Evolutionary conservation across 345 rosid genomes (phyloP).

Genomic region (Nephelium lappaceum): DNA sequence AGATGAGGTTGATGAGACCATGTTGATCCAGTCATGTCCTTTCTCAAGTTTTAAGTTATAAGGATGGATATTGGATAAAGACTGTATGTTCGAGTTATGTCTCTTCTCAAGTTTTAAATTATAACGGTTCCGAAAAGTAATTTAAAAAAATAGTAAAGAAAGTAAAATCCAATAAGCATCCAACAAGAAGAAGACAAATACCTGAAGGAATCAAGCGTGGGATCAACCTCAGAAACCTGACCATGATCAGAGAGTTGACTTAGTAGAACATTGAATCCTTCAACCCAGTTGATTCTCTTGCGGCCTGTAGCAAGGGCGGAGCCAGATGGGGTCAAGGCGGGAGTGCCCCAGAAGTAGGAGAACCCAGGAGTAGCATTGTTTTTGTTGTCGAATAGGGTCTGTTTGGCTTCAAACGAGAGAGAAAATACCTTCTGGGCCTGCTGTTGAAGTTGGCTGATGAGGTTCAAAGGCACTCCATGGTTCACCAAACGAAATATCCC

Average conservation of each 20-base stretch:
- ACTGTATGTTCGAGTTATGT: too few relatives aligned
- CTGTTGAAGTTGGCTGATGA: slow-evolving; percentile 42
- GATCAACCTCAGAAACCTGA: slow-evolving; percentile 27
- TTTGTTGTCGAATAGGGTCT: slow-evolving; percentile 22
- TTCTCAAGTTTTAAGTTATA: too few relatives aligned
- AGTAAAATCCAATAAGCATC: neutral
- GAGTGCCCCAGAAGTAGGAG: slow-evolving; percentile 86
- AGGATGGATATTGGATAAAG: too few relatives aligned
- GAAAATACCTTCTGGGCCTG: slow-evolving; percentile 45
- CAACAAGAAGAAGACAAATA: slow-evolving; percentile 22
- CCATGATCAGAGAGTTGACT: slow-evolving; percentile 40
- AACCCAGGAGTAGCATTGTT: slow-evolving; percentile 23
- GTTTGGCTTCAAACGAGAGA: slow-evolving; percentile 57
- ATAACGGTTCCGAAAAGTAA: too few relatives aligned
- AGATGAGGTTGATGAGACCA: neutral
- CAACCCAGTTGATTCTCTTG: slow-evolving; percentile 54
- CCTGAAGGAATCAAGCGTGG: slow-evolving; percentile 62
- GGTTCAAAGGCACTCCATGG: slow-evolving; percentile 62
- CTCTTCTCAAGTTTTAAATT: too few relatives aligned
- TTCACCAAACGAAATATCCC: slow-evolving; percentile 70
- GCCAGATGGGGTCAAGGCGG: slow-evolving; percentile 65
- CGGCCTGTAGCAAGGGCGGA: slow-evolving; percentile 41
- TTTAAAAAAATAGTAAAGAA: too few relatives aligned
- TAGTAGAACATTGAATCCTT: slow-evolving; percentile 68
- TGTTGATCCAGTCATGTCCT: too few relatives aligned